Evolutionary conservation across 768 basidiomycete species (phyloP).

Genomic region (Imleria badia): DNA sequence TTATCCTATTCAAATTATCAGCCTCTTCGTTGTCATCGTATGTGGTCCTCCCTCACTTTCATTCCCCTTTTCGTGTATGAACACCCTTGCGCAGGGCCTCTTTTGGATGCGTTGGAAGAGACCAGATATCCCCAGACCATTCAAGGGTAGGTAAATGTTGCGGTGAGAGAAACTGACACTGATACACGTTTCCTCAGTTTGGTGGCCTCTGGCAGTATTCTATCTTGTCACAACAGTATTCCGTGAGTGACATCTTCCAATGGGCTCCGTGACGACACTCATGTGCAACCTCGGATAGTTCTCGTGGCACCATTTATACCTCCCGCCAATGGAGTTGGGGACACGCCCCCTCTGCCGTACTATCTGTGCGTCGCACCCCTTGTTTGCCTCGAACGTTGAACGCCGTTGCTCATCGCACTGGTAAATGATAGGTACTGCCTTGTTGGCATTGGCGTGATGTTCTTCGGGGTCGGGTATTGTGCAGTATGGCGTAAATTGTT

Average conservation of each 20-base stretch:
- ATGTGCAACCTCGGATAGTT: constrained; percentile 31
- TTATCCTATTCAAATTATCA: constrained; percentile 53
- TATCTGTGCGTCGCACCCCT: constrained; percentile 43
- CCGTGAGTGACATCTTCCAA: constrained; percentile 38
- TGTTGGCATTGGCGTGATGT: constrained; percentile 50
- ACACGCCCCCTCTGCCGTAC: constrained; percentile 62
- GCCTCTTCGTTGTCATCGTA: constrained; percentile 55
- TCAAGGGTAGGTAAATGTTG: constrained; percentile 42
- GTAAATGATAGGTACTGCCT: constrained; percentile 43
- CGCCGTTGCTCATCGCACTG: neutral
- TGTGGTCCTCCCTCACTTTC: constrained; percentile 11
- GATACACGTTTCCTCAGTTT: constrained; percentile 33
- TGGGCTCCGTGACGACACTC: neutral
- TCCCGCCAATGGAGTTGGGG: constrained; percentile 54
- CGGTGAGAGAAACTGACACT: neutral
- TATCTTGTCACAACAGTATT: constrained; percentile 51
- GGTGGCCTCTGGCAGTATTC: constrained; percentile 53
- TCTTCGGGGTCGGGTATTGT: constrained; percentile 51
- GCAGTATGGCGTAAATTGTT: constrained; percentile 50
- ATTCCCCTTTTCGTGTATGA: too few species aligned
- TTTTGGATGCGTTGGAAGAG: constrained; percentile 56
- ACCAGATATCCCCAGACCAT: constrained; percentile 47
- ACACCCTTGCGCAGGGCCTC: constrained; percentile 38
- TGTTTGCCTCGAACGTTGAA: constrained; percentile 16
- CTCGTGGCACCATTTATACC: constrained; percentile 54